These are phyloP conservation scores for Schwanniomyces yamadae DNA, from an alignment of 805 yeast species.

Conservation along the genomic window DNA sequence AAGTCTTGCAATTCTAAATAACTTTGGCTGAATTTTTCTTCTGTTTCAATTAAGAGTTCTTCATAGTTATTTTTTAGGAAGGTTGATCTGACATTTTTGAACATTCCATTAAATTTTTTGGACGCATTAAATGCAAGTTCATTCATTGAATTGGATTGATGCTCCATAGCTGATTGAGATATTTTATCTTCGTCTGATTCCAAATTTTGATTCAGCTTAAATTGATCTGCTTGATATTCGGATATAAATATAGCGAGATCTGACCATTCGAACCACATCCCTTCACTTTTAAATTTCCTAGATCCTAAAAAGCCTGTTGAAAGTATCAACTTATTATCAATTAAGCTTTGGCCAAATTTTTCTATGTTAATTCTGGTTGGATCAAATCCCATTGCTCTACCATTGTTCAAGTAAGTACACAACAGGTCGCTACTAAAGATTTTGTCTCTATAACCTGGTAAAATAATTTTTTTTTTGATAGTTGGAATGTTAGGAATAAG, in stretches of 20 bases:
- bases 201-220: slow-evolving; percentile 2
- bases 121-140: slow-evolving; percentile 27
- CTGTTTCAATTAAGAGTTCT: slow-evolving; percentile 26
- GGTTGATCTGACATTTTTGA: slow-evolving; percentile 31
- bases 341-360: slow-evolving; percentile 38
- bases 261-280: slow-evolving; percentile 47
- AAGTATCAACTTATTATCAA: slow-evolving; percentile 32
- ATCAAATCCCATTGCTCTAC: slow-evolving; percentile 30
- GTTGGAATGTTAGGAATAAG: slow-evolving; percentile 24
- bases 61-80: slow-evolving; percentile 28
- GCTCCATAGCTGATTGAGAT: neutral
- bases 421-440: slow-evolving; percentile 40
- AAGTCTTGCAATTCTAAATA: slow-evolving; percentile 32
- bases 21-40: slow-evolving; percentile 32
- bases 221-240: slow-evolving; percentile 7
- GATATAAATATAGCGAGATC: slow-evolving; percentile 26
- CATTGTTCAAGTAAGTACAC: slow-evolving; percentile 24
- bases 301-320: slow-evolving; percentile 32
- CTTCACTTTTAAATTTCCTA: slow-evolving; percentile 39
- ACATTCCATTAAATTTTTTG: slow-evolving; percentile 29
- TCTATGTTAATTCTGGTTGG: slow-evolving; percentile 39
- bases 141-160: slow-evolving; percentile 13
- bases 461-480: slow-evolving; percentile 31
- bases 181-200: neutral
- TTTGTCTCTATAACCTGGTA: slow-evolving; percentile 41